Percentiles rank a stretch among this genome's conserved stretches.
These are phyloP conservation scores for Orbilia blumenaviensis DNA, from an alignment of 2,329 filamentous ascomycete species.

Conservation along the genomic window DNA sequence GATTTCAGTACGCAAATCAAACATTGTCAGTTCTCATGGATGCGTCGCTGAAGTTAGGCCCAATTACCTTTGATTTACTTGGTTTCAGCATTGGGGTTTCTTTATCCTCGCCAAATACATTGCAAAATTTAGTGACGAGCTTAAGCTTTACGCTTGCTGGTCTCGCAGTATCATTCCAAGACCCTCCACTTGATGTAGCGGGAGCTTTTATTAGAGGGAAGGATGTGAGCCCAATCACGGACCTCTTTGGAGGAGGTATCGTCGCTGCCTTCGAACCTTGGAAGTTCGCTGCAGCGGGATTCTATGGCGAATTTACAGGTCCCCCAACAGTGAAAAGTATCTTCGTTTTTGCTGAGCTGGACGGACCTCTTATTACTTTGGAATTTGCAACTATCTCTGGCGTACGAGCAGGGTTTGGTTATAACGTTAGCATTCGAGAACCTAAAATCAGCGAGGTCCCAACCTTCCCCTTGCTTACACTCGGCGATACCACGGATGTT, in stretches of 20 bases:
- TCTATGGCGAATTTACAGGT: constrained; percentile 58
- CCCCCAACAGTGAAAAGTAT: constrained; percentile 57
- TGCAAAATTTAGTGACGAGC: not conserved
- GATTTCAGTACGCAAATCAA: constrained; percentile 60
- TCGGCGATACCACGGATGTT: not conserved
- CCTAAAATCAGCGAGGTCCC: constrained; percentile 58
- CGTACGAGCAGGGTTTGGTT: constrained; percentile 60
- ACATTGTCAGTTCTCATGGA: constrained; percentile 59
- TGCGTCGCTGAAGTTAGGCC: constrained; percentile 61
- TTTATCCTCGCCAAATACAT: constrained; percentile 28
- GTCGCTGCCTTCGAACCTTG: constrained; percentile 60
- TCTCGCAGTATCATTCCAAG: constrained; percentile 59
- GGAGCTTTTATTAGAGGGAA: constrained; percentile 58
- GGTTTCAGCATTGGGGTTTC: constrained; percentile 59
- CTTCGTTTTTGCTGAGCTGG: constrained; percentile 61
- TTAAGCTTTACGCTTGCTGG: constrained; percentile 54
- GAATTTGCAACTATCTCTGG: constrained; percentile 60
- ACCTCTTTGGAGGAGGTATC: constrained; percentile 60
- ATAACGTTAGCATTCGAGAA: constrained; percentile 59
- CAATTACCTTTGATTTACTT: constrained; percentile 59
- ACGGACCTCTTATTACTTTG: constrained; percentile 61
- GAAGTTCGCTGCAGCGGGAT: constrained; percentile 62
- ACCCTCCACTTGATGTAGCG: constrained; percentile 60
- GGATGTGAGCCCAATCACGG: not conserved
- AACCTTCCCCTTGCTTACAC: constrained; percentile 59